Base-by-base conservation (phyloP, 768 basidiomycete genomes). In the Leccinum sublutescens region DNA sequence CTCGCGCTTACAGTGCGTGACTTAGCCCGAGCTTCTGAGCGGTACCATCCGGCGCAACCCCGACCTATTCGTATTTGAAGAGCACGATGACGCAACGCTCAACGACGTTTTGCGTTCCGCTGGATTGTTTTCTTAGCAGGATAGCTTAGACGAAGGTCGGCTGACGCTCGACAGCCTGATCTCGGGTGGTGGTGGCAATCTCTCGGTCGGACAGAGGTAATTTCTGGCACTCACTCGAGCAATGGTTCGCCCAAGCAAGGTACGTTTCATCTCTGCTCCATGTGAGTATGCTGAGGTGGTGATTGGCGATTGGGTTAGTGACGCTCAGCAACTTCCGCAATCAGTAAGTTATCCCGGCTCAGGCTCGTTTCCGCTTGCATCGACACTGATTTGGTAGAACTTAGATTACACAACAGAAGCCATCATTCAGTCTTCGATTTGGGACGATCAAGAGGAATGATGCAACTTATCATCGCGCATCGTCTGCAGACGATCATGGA, bases 181-280 rank as follows among this genome's bases (percentile, higher is more conserved):
- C 34, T 71, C 80, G 3, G 74, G 74, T 23, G 81, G 78, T 2
- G 80, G 80, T 0, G 55, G 72, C 5, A 82, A 82, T 60, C 66
- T 82, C n/a, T 81, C 79, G 5, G 77, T 86, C n/a, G 84, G 85
- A 4, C 82, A 87, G 64, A 72, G 84, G 10, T 85, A 86, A 66
- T 78, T 87, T 14, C 70, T 87, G 19, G 84, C 84, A 0, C 74
- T 87, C 0, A 84, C 85, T 1, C 74, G 85, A 29, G 85, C 85
- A 2, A 79, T 86, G 57, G 79, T 85, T 3, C 72, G 85, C 21
- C 68, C 74, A 49, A 83, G 81, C 66, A 85, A 67, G 79, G 78
- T 78, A 31, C 34, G 67, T 27, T 29, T 49, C 21, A 25, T 11
- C 7, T n/a, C 8, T 4, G 5, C 15, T 14, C 27, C 25, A 33